Percentiles rank a stretch among this genome's conserved stretches.
phyloP scores from a whole-genome alignment of 192 early-diverging fungal species.

The Coemansia sp. region DNA sequence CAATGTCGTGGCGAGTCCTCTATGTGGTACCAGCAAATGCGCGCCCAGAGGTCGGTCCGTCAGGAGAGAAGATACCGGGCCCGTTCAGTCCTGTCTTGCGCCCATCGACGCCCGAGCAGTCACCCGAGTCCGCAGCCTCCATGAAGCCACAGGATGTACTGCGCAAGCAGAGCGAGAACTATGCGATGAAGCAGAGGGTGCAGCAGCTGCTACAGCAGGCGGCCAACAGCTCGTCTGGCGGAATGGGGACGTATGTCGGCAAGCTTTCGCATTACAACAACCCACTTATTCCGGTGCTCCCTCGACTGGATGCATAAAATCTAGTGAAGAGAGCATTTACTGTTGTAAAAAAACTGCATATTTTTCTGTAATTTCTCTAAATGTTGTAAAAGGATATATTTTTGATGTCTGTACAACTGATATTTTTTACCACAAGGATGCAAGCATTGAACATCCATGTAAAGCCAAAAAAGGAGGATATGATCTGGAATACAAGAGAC shows the following conservation, averaged over 20 bases:
- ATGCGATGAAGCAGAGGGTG: slow-evolving; percentile 37
- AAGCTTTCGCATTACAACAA: slow-evolving; percentile 52
- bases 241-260: slow-evolving; percentile 46
- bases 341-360: not conserved
- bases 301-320: slow-evolving; percentile 28
- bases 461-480: slow-evolving; percentile 1
- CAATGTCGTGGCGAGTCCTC: slow-evolving; percentile 34
- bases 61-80: slow-evolving; percentile 46
- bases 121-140: not conserved
- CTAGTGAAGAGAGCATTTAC: not conserved
- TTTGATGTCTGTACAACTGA: not conserved
- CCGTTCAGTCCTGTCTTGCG: slow-evolving; percentile 49
- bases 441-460: not conserved
- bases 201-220: slow-evolving; percentile 52
- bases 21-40: slow-evolving; percentile 35
- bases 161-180: slow-evolving; percentile 45
- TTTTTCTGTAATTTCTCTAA: not conserved
- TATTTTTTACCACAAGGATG: not conserved
- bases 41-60: slow-evolving; percentile 36
- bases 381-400: no score
- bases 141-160: slow-evolving; percentile 37
- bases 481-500: not conserved
- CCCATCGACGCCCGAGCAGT: slow-evolving; percentile 23
- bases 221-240: slow-evolving; percentile 35
- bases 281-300: slow-evolving; percentile 47